Base-by-base conservation (phyloP, 2,329 filamentous ascomycete genomes). In the Nigrograna mackinnonii region DNA sequence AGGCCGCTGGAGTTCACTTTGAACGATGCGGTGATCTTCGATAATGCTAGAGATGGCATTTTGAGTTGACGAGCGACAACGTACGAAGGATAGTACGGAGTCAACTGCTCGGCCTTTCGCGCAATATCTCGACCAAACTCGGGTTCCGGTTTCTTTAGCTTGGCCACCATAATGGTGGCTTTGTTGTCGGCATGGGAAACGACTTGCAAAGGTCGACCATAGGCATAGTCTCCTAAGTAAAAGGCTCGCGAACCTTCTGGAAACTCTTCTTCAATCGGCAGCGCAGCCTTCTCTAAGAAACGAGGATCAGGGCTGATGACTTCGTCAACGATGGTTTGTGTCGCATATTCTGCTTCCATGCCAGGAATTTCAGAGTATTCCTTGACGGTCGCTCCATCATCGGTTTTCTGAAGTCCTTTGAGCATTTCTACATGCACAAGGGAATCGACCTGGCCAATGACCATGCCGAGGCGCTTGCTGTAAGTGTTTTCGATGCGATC, bases 21-120 rank as follows among this genome's bases (percentile, higher is more conserved):
- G 68, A 95, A 97, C 0, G 92, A 91, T 2, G 94, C 95, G 0
- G 94, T 97, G 58, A 99, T 88, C 77, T 96, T 99, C 69, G 91
- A 95, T 22, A 99, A 76, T 2, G 94, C 87, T 37, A 99, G 77
- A 6, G 91, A 87, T 52, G 95, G 91, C 47, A 99, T 76, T 4
- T 82, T 79, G 9, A 99, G 77, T 63, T 87, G 84, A 60, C 84
- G 87, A 12, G 95, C 89, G 46, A 99, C 89, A n/a, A 86, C 80
- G 66, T 86, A 97, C 0, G 92, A 95, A 5, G 94, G 91, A 20
- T 81, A 84, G 67, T 97, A 99, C 1, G 82, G 85, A 44, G 84
- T 89, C 39, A 77, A 74, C 36, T 77, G 79, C 64, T 92, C 87
- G 14, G 89, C 84, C 43, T 83, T 77, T 37, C 70, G 70, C 33